These are phyloP conservation scores for Psilocybe cubensis DNA, from an alignment of 768 basidiomycete genomes.

Conservation along the genomic window DNA sequence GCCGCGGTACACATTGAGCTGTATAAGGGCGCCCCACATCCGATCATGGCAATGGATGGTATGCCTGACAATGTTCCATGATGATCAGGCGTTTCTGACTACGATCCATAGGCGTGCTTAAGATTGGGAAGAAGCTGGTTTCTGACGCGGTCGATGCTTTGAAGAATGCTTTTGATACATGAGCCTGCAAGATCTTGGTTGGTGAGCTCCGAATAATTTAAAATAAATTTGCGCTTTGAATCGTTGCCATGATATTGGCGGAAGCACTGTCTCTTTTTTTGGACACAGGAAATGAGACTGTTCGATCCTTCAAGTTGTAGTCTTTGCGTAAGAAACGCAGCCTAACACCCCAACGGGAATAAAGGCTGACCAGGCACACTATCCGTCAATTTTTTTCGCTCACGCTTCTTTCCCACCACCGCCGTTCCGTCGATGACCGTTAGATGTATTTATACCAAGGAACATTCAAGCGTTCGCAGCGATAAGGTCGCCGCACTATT, in stretches of 20 bases:
- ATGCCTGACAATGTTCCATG: slow-evolving; percentile 22
- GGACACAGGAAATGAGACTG: no score
- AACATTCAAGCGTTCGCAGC: not conserved
- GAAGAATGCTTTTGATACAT: slow-evolving; percentile 26
- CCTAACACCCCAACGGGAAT: not conserved
- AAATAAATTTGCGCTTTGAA: not conserved
- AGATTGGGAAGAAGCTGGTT: slow-evolving; percentile 38
- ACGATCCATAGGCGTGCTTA: slow-evolving; percentile 8
- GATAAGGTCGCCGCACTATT: not conserved
- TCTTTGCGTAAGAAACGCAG: not conserved
- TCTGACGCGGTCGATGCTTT: slow-evolving; percentile 39
- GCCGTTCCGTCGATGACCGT: not conserved
- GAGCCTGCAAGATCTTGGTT: not conserved
- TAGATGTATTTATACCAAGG: not conserved
- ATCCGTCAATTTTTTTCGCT: not conserved
- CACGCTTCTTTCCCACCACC: not conserved
- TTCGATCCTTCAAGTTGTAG: not conserved
- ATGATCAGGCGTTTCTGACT: not conserved
- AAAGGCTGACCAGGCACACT: not conserved
- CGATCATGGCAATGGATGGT: slow-evolving; percentile 79
- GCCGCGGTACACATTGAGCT: slow-evolving; percentile 55
- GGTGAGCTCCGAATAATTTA: not conserved
- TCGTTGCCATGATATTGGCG: not conserved
- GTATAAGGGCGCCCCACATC: slow-evolving; percentile 72
- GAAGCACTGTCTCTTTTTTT: not conserved